A percentile compares a stretch with the other conserved stretches of the same genome.
These are phyloP conservation scores for Hypoxylon sp. DNA, from an alignment of 2,329 filamentous ascomycete species.

Conservation along the genomic window DNA sequence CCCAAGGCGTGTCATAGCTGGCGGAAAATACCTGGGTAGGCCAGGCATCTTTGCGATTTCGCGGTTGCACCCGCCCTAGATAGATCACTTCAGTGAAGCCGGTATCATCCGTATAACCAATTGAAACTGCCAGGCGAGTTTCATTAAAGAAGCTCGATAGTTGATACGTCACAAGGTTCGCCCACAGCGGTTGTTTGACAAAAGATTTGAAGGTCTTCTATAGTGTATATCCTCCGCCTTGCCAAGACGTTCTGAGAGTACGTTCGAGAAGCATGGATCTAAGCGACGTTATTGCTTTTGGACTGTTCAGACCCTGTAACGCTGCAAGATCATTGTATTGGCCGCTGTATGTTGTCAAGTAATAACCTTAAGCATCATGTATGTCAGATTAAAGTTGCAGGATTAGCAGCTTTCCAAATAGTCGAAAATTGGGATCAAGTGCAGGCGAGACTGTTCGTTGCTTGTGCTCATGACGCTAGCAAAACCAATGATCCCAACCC, in stretches of 20 bases:
- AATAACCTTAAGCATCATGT: constrained; percentile 48
- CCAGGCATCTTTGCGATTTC: not conserved
- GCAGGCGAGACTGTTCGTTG: constrained; percentile 13
- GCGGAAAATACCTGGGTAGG: not conserved
- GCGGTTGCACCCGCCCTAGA: constrained; percentile 1
- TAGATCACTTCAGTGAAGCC: constrained; percentile 11
- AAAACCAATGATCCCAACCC: constrained; percentile 19
- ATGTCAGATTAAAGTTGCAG: constrained; percentile 43
- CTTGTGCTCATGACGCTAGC: constrained; percentile 21
- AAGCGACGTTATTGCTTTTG: not conserved
- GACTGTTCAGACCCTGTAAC: not conserved
- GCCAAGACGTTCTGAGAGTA: constrained; percentile 17
- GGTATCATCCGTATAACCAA: constrained; percentile 12
- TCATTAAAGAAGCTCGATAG: not conserved
- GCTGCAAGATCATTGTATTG: constrained; percentile 24
- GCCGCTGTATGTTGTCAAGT: constrained; percentile 17
- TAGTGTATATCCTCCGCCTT: constrained; percentile 3
- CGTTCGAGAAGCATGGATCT: constrained; percentile 13
- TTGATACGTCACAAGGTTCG: constrained; percentile 11
- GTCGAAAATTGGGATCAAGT: constrained; percentile 7
- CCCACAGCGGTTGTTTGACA: not conserved
- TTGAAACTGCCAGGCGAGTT: not conserved
- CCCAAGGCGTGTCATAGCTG: not conserved
- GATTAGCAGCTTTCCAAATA: constrained; percentile 8
- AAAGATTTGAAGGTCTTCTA: constrained; percentile 1